These are phyloP conservation scores for Microdochium nivale DNA, from an alignment of 2,329 filamentous ascomycete genomes.

Conservation along the genomic window DNA sequence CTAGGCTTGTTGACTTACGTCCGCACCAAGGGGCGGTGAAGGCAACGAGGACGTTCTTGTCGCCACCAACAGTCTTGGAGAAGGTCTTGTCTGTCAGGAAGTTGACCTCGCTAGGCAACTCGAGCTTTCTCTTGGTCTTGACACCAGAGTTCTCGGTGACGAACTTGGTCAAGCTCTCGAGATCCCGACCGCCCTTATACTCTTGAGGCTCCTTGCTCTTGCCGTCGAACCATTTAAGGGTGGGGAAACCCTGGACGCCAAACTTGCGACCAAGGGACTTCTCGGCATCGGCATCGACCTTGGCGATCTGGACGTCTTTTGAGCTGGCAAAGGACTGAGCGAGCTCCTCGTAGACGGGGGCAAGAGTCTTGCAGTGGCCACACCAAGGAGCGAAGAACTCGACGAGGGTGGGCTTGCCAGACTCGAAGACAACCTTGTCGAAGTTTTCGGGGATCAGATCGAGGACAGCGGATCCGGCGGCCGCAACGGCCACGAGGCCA, in stretches of 20 bases:
- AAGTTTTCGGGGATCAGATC: slow-evolving; percentile 90
- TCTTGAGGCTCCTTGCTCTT: slow-evolving; percentile 79
- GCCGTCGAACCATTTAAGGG: slow-evolving; percentile 95
- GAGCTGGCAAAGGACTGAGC: slow-evolving; percentile 64
- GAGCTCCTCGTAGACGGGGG: slow-evolving; percentile 90
- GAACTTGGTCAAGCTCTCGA: slow-evolving; percentile 77
- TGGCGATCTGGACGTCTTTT: slow-evolving; percentile 74
- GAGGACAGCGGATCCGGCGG: slow-evolving; percentile 74
- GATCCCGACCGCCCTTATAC: slow-evolving; percentile 78
- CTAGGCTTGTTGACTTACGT: slow-evolving; percentile 56
- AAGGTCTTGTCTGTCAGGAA: slow-evolving; percentile 77
- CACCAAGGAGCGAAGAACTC: slow-evolving; percentile 99
- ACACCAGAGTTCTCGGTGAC: slow-evolving; percentile 82
- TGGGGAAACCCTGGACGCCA: slow-evolving; percentile 90
- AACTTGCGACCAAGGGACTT: slow-evolving; percentile 77
- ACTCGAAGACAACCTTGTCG: slow-evolving; percentile 79
- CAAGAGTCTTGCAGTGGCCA: slow-evolving; percentile 97
- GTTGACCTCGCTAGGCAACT: slow-evolving; percentile 65
- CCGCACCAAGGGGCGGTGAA: slow-evolving; percentile 99
- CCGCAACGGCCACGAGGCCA: slow-evolving; percentile 44
- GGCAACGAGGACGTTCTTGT: slow-evolving; percentile 87
- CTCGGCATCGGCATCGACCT: slow-evolving; percentile 91
- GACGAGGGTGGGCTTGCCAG: slow-evolving; percentile 89
- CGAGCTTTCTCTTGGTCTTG: slow-evolving; percentile 68
- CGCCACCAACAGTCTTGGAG: slow-evolving; percentile 65